phyloP scores from a whole-genome alignment of 768 basidiomycete species.

The Rhizopogon sp. region DNA sequence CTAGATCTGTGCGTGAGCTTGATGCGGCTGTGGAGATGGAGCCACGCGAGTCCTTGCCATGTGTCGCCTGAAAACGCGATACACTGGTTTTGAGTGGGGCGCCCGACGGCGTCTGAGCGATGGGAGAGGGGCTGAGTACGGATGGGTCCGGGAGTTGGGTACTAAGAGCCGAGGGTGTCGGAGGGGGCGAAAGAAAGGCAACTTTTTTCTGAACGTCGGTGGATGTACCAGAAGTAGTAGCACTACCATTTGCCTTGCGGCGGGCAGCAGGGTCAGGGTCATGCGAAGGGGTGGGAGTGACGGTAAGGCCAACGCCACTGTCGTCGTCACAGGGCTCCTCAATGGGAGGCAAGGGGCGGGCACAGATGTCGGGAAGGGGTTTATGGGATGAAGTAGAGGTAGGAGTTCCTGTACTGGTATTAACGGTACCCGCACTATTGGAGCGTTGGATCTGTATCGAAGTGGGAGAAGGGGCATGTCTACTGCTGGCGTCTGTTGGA shows the following conservation, averaged over 20 bases:
- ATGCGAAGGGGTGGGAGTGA: conserved; percentile 24
- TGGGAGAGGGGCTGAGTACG: conserved; percentile 23
- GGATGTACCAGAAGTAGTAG: conserved; percentile 17
- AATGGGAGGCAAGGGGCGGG: conserved; percentile 44
- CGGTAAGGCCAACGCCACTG: conserved; percentile 32
- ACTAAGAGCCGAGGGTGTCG: conserved; percentile 51
- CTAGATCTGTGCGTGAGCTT: conserved; percentile 58
- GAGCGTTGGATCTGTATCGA: conserved; percentile 23
- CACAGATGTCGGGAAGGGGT: conserved; percentile 65
- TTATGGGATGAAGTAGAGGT: conserved; percentile 52
- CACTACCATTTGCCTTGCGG: conserved; percentile 34
- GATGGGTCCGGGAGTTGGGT: conserved; percentile 44
- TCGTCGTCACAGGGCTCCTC: conserved; percentile 33
- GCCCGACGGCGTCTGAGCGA: conserved; percentile 20
- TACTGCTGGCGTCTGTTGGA: not conserved
- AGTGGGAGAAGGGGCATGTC: conserved; percentile 12
- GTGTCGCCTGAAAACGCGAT: conserved; percentile 71
- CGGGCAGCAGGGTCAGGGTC: conserved; percentile 27
- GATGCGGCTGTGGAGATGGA: conserved; percentile 61
- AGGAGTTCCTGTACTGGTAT: conserved; percentile 36
- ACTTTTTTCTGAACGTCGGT: conserved; percentile 76
- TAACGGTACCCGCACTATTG: conserved; percentile 21
- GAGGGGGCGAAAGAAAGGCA: conserved; percentile 79
- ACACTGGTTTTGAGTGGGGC: conserved; percentile 57
- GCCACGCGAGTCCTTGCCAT: conserved; percentile 63